Base-by-base conservation (phyloP, 441 rosid species). In the Metrosideros polymorpha region DNA sequence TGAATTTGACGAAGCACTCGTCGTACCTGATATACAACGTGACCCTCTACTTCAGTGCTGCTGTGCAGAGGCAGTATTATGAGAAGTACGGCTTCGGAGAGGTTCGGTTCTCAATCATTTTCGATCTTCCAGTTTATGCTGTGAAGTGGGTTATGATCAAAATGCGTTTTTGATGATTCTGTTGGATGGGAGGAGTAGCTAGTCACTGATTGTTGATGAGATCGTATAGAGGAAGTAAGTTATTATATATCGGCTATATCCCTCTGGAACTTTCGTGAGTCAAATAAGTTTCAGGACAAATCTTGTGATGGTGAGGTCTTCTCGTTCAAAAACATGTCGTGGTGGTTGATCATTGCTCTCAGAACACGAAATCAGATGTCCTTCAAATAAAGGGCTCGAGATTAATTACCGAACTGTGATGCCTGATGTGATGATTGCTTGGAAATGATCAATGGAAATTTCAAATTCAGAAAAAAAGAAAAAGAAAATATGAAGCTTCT, bases 1-100 rank as follows among this genome's bases (percentile, higher is more conserved):
- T 97, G 90, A 96, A 97, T 91, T 90, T 96, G 93, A 96, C 98
- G 5, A 97, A 96, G 91, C 99, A 97, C 91, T 95, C 97, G 13
- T 96, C 99, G 55, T 97, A 96, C 88, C 90, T 96, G 95, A 97
- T 95, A 35, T 95, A 96, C 94, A 97, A 97, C 86, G 94, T 93
- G 54, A 92, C 91, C 88, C 97, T 97, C 89, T 97, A 92, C 97
- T 97, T 97, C 86, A 96, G 99, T 87, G 89, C 96, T 22, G 89
- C 90, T 86, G 91, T 96, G 14, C 97, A 94, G 91, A 85, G 92
- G 83, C 99, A 96, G 94, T 97, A 97, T 90, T 89, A 89, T 5
- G 91, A 95, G 32, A 95, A 94, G 87, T 97, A 92, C 86, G 99
- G 99, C 88, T 76, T 77, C 51, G 90, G 86, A 25, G 86, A 97